Percentiles rank a stretch among this genome's conserved stretches.
Evolutionary conservation across 169 alveolate species (phyloP).

Genomic region (Babesia bigemina): DNA sequence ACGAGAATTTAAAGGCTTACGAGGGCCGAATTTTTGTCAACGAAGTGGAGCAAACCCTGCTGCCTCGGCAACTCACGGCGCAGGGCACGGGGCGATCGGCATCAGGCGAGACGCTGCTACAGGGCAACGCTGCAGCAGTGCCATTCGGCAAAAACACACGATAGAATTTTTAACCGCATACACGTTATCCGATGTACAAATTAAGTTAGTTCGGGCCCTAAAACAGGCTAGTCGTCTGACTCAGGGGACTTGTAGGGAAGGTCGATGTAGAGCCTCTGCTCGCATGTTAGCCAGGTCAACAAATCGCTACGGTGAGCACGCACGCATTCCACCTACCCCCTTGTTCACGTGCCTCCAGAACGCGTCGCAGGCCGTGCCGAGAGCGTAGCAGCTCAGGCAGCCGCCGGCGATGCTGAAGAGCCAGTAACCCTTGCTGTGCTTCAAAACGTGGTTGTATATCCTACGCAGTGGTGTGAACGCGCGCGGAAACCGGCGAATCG

Average conservation of each 20-base stretch:
- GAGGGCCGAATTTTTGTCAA: conserved; percentile 8
- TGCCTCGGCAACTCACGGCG: neutral
- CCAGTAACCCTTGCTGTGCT: conserved; percentile 69
- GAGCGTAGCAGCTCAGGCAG: conserved; percentile 43
- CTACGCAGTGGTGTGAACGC: conserved; percentile 1
- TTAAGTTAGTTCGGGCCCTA: neutral
- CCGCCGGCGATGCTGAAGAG: conserved; percentile 66
- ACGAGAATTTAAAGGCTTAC: neutral
- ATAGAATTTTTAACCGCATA: conserved; percentile 9
- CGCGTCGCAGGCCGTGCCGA: conserved; percentile 57
- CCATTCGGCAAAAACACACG: neutral
- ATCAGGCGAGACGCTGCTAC: neutral
- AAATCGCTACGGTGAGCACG: too few species aligned
- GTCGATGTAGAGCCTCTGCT: conserved; percentile 60
- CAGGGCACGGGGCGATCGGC: neutral
- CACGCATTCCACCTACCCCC: conserved; percentile 55
- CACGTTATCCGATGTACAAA: neutral
- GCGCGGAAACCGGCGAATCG: neutral
- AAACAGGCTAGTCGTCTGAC: conserved; percentile 1
- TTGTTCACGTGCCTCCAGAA: conserved; percentile 63
- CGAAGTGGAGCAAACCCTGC: neutral
- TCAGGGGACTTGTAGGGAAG: conserved; percentile 49
- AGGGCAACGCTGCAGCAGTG: neutral
- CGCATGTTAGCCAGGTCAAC: neutral
- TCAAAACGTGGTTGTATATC: conserved; percentile 66